These are phyloP conservation scores for Zasmidium angulare DNA, from an alignment of 2,329 filamentous ascomycete species.

Conservation along the genomic window DNA sequence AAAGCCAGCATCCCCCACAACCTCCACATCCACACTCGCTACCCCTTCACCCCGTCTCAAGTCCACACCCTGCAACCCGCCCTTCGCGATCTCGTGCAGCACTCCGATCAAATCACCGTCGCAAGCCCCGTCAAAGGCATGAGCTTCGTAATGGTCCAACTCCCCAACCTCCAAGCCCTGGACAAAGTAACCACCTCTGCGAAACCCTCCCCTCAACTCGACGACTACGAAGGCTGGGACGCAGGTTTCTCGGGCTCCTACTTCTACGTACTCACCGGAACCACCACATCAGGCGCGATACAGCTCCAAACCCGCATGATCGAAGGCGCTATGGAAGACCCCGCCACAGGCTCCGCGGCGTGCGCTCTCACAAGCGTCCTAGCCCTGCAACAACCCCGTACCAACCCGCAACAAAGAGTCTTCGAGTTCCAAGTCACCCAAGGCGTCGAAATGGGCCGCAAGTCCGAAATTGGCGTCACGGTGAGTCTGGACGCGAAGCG, in stretches of 20 bases:
- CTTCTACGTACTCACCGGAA: constrained; percentile 55
- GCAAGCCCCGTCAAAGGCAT: constrained; percentile 67
- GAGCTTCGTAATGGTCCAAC: constrained; percentile 66
- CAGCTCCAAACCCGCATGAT: constrained; percentile 63
- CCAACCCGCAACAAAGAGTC: constrained; percentile 23
- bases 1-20: constrained; percentile 67
- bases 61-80: constrained; percentile 39
- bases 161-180: constrained; percentile 62
- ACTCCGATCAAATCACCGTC: constrained; percentile 27
- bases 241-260: constrained; percentile 56
- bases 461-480: constrained; percentile 50
- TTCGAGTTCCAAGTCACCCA: constrained; percentile 47
- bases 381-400: constrained; percentile 35
- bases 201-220: constrained; percentile 39
- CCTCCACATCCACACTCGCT: constrained; percentile 58
- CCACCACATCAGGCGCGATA: constrained; percentile 29
- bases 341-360: constrained; percentile 53
- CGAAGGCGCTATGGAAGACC: constrained; percentile 48
- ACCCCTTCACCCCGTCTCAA: constrained; percentile 30
- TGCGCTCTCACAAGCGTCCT: constrained; percentile 47
- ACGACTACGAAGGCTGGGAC: constrained; percentile 52
- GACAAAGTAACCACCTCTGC: constrained; percentile 41
- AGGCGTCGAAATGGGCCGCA: constrained; percentile 54
- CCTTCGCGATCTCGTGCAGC: constrained; percentile 23
- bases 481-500: constrained; percentile 41